phyloP scores from a whole-genome alignment of 305 asterid species.

The Fraxinus latifolia region DNA sequence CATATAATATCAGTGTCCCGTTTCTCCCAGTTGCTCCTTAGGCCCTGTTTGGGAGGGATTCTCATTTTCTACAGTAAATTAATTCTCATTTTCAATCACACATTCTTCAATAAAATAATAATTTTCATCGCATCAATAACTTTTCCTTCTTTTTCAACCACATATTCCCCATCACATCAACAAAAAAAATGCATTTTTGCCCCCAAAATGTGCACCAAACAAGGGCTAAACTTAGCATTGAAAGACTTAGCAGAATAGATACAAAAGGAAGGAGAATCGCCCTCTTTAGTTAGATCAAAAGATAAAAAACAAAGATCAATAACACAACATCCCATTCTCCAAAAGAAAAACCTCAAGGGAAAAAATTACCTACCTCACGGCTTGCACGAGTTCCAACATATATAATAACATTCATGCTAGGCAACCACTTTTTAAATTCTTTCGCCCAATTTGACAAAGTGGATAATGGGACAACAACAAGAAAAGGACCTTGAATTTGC shows the following conservation, averaged over 20 bases:
- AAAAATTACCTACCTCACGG: conserved; percentile 71
- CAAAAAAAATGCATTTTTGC: too few species aligned
- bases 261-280: not conserved
- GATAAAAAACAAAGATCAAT: conserved; percentile 2
- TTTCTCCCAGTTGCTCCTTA: too few species aligned
- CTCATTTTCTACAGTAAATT: too few species aligned
- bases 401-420: conserved; percentile 79
- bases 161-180: too few species aligned
- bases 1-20: too few species aligned
- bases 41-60: too few species aligned
- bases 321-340: not conserved
- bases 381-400: conserved; percentile 98
- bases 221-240: not conserved
- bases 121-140: too few species aligned
- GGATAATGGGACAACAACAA: conserved; percentile 94
- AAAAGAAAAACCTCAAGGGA: not conserved
- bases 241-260: not conserved
- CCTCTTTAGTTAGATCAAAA: not conserved
- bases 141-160: too few species aligned
- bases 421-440: conserved; percentile 96
- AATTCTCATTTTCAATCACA: too few species aligned
- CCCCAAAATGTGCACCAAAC: too few species aligned
- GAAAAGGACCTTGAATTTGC: conserved; percentile 95
- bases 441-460: conserved; percentile 99
- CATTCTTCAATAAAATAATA: too few species aligned